Evolutionary conservation across 108 stramenopile genomes (phyloP), one percentile per base, ranked within the genome.

Genomic region (Cylindrotheca fusiformis): DNA sequence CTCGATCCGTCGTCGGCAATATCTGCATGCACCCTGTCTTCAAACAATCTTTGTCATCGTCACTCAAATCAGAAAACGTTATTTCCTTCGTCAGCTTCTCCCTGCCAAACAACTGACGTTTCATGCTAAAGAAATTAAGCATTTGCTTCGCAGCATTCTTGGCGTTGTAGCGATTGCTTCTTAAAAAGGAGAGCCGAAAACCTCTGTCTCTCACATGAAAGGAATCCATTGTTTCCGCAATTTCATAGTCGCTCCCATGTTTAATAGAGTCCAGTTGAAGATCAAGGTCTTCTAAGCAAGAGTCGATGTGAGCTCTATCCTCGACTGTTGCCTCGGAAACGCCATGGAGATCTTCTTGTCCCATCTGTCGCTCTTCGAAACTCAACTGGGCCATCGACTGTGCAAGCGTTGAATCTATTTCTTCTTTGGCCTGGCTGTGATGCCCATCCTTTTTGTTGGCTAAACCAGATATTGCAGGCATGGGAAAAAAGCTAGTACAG

Each of bases 341-440:
- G 17, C 60, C 60, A 28, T 62, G 60, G 19, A 62, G 30, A 19
- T 62, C 60, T 22, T 49, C 20, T 22, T 46, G 48, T 36, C 6
- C 60, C 17, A 31, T 28, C 26, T 62, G 48, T 17, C 26, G 25
- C 26, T 62, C 60, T n/a, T 49, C 21, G 28, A 25, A 22, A 30
- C 23, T 25, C 26, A 62, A 19, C 21, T 49, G 36, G 10, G 6
- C 10, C 36, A 41, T 41, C 14, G 10, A 6, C 36, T 41, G 36
- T 10, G 36, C 36, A 41, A 41, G 36, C 6, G 14, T 41, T 6
- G 14, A 6, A 41, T 41, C 36, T 14, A 41, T 14, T 10, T 41
- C 36, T 41, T 41, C 36, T 41, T 41, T 41, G 36, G 14, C 6
- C 14, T 41, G 36, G 14, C 10, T 14, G 36, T 41, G 10, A n/a